Conservation (phyloP, 305 asterid species). For the Fraxinus floribunda region DNA sequence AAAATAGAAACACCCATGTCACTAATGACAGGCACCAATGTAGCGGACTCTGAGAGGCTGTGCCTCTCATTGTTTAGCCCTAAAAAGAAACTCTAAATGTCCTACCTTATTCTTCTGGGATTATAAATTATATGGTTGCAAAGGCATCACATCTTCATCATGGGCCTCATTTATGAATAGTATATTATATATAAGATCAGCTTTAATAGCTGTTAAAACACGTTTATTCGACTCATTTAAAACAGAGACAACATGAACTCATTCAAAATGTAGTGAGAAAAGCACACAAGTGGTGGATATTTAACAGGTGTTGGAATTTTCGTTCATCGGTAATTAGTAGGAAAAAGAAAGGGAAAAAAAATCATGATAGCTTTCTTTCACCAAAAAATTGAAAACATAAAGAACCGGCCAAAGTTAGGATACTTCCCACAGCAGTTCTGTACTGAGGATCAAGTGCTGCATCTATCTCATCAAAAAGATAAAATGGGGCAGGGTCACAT, state of each 20-base stretch:
- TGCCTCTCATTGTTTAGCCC: not conserved
- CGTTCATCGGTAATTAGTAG: not conserved
- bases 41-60: not conserved
- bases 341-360: not conserved
- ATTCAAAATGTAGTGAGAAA: not conserved
- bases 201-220: not conserved
- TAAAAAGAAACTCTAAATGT: not conserved
- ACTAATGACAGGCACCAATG: not conserved
- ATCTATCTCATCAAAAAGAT: conserved; percentile 98
- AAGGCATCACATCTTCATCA: not conserved
- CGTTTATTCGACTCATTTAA: not conserved
- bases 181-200: not conserved
- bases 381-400: conserved; percentile 12
- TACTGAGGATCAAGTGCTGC: conserved; percentile 99
- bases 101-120: not conserved
- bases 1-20: not conserved
- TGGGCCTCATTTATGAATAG: not conserved
- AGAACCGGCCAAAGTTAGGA: conserved; percentile 47
- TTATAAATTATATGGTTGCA: not conserved
- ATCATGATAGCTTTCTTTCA: not conserved
- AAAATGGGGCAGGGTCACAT: conserved; percentile 99
- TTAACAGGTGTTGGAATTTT: not conserved
- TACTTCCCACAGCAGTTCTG: conserved; percentile 99
- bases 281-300: not conserved
- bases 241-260: not conserved